Conservation (phyloP, 108 stramenopile genomes). For the Mayamaea pseudoterrestris region DNA sequence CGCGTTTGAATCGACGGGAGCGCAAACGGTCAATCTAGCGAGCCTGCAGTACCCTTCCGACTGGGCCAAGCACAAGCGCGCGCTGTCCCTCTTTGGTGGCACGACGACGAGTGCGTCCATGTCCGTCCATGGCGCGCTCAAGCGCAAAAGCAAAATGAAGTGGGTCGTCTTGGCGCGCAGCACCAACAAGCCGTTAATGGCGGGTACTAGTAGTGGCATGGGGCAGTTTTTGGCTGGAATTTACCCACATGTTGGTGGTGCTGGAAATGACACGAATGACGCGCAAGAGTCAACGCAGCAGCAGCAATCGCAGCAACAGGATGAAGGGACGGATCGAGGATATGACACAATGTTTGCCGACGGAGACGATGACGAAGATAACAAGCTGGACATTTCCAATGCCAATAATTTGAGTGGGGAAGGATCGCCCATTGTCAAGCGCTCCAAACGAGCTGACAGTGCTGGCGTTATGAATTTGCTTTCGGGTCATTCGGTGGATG, state of each 20-base stretch:
- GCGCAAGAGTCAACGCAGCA: too few species aligned
- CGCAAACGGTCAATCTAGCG: conserved; percentile 24
- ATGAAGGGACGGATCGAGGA: conserved; percentile 15
- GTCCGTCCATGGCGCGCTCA: too few species aligned
- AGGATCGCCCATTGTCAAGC: too few species aligned
- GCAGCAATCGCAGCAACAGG: too few species aligned
- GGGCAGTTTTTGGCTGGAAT: too few species aligned
- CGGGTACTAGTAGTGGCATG: conserved; percentile 7
- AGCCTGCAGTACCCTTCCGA: conserved; percentile 30
- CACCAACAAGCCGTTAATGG: conserved; percentile 51
- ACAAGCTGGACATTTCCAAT: conserved; percentile 15
- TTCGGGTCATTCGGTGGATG: neutral
- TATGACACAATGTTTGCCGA: conserved; percentile 38
- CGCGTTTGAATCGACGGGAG: conserved; percentile 30
- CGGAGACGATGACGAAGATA: conserved; percentile 24
- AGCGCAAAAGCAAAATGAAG: conserved; percentile 50
- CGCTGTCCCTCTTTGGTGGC: conserved; percentile 26
- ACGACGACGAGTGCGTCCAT: too few species aligned
- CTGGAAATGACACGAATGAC: neutral
- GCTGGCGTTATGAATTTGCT: conserved; percentile 3
- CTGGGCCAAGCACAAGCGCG: conserved; percentile 43
- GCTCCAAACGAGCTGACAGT: too few species aligned
- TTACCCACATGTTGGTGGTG: too few species aligned
- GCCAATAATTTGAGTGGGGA: conserved; percentile 20
- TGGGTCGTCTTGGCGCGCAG: conserved; percentile 59